These are phyloP conservation scores for Agrocybe chaxingu DNA, from an alignment of 768 basidiomycete genomes.

Conservation along the genomic window DNA sequence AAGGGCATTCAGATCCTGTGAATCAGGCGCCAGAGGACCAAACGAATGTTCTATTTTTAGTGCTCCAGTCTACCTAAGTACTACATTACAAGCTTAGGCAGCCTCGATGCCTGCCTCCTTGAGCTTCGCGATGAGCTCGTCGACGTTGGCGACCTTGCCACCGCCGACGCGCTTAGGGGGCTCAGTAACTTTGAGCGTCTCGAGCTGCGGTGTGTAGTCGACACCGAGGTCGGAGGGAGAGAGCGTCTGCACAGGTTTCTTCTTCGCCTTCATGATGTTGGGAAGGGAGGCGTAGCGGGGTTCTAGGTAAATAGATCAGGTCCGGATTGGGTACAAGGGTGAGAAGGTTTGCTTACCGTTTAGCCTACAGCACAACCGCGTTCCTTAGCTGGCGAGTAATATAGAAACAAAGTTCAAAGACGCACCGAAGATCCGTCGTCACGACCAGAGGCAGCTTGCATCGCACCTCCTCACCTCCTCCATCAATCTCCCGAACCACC, in stretches of 20 bases:
- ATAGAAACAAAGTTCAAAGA: constrained; percentile 3
- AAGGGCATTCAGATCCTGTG: too few relatives aligned
- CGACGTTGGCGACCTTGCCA: constrained; percentile 86
- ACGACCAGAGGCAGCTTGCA: constrained; percentile 81
- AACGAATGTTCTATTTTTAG: too few relatives aligned
- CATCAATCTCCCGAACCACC: constrained; percentile 91
- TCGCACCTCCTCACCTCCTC: constrained; percentile 81
- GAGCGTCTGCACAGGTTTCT: constrained; percentile 90
- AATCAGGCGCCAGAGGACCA: too few relatives aligned
- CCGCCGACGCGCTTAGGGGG: constrained; percentile 91
- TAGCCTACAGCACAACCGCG: constrained; percentile 39
- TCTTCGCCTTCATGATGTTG: constrained; percentile 99
- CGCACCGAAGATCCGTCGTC: constrained; percentile 90
- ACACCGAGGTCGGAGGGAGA: constrained; percentile 76
- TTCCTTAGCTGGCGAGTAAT: neutral
- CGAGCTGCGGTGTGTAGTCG: constrained; percentile 78
- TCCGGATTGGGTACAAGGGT: neutral
- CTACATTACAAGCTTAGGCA: neutral
- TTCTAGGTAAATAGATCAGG: constrained; percentile 42
- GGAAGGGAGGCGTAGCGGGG: constrained; percentile 97
- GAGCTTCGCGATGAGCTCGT: constrained; percentile 84
- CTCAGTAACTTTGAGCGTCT: constrained; percentile 85
- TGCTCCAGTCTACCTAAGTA: neutral
- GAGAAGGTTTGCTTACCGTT: constrained; percentile 50
- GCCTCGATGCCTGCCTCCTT: constrained; percentile 74